These are phyloP conservation scores for Pythium grandisporangium DNA, from an alignment of 352 stramenopile genomes.

Conservation along the genomic window DNA sequence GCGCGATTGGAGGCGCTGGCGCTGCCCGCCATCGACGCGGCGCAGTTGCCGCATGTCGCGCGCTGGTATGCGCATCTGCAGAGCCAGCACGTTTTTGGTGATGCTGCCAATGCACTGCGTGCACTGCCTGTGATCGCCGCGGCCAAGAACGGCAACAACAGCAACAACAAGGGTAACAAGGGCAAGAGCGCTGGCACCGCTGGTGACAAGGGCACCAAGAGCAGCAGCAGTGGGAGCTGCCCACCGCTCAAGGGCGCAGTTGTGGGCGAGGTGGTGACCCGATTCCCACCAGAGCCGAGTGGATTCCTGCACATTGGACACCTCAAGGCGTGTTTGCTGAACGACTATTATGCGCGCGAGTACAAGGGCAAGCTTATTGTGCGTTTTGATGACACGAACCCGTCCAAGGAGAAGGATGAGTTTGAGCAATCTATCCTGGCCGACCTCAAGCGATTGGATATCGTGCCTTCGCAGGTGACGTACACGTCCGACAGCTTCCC, in stretches of 20 bases:
- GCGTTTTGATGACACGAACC: slow-evolving; percentile 99
- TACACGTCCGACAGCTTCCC: slow-evolving; percentile 99
- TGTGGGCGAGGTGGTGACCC: slow-evolving; percentile 94
- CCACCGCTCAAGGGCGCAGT: slow-evolving; percentile 91
- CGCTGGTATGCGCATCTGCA: slow-evolving; percentile 70
- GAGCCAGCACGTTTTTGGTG: slow-evolving; percentile 47
- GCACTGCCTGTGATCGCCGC: slow-evolving; percentile 18
- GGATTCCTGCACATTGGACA: slow-evolving; percentile 99
- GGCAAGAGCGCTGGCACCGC: too few relatives aligned
- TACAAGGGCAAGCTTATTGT: slow-evolving; percentile 98
- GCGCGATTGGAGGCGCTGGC: slow-evolving; percentile 41
- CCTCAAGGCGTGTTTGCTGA: slow-evolving; percentile 98
- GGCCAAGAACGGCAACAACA: slow-evolving; percentile 4
- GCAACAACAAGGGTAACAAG: slow-evolving; percentile 13
- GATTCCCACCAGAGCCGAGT: slow-evolving; percentile 98
- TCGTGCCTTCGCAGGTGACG: slow-evolving; percentile 75
- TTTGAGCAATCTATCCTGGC: slow-evolving; percentile 95
- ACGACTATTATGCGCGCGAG: slow-evolving; percentile 98
- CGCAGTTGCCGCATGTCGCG: slow-evolving; percentile 49
- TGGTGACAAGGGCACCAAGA: slow-evolving; percentile 27
- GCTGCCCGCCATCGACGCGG: slow-evolving; percentile 34
- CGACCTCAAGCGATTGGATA: slow-evolving; percentile 83
- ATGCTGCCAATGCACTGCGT: slow-evolving; percentile 38
- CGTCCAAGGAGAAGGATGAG: slow-evolving; percentile 99
- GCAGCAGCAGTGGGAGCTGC: slow-evolving; percentile 86